Percentiles rank a stretch among this genome's conserved stretches.
These are phyloP conservation scores for Leucocoprinus leucothites DNA, from an alignment of 768 basidiomycete genomes.

Conservation along the genomic window DNA sequence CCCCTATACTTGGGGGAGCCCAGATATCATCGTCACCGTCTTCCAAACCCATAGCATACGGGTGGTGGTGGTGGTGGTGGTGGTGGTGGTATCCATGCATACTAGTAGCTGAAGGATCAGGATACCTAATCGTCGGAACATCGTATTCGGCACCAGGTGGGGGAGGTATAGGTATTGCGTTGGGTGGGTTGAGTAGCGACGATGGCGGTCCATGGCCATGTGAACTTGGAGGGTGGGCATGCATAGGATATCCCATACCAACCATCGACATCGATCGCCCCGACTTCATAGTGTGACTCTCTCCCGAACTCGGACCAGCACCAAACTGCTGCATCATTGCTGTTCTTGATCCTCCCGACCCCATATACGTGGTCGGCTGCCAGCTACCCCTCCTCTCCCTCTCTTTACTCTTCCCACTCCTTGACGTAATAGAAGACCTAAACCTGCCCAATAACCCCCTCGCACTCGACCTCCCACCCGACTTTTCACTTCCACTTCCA, in stretches of 20 bases:
- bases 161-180: conserved; percentile 8
- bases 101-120: not conserved
- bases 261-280: conserved; percentile 7
- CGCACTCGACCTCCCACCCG: not conserved
- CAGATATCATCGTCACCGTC: not conserved
- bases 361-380: not conserved
- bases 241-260: not conserved
- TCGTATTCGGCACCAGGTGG: not conserved
- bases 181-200: conserved; percentile 24
- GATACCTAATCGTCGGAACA: not conserved
- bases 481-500: not conserved
- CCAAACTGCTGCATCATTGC: not conserved
- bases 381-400: not conserved
- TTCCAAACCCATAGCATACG: conserved; percentile 4
- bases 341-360: not conserved
- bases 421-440: not conserved
- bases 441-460: conserved; percentile 6
- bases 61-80: conserved; percentile 26
- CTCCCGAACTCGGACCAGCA: not conserved
- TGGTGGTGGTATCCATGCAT: conserved; percentile 17
- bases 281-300: not conserved
- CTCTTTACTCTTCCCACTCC: not conserved
- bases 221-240: not conserved
- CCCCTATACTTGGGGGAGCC: not conserved
- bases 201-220: conserved; percentile 16